Evolutionary conservation across 345 rosid species (phyloP).

Genomic region (Adansonia digitata): DNA sequence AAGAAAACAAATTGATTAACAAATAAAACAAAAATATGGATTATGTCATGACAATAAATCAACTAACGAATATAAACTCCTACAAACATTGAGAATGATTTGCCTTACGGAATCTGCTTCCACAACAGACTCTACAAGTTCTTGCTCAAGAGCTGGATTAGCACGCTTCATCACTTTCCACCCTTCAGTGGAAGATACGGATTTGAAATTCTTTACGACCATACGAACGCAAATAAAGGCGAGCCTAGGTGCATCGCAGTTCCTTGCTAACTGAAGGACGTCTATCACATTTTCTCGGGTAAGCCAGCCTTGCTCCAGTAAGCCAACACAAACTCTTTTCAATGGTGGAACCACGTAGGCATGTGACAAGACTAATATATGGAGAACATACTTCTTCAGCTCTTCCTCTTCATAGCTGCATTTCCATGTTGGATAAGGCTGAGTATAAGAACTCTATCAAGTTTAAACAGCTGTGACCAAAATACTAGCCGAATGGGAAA

Average conservation of each 20-base stretch:
- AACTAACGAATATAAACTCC: background rate
- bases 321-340: conserved; percentile 51
- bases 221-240: conserved; percentile 50
- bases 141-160: conserved; percentile 73
- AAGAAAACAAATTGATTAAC: background rate
- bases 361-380: conserved; percentile 74
- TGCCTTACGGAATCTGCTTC: conserved; percentile 67
- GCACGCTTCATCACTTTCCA: conserved; percentile 73
- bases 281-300: conserved; percentile 74
- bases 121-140: conserved; percentile 58
- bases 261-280: conserved; percentile 69
- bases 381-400: conserved; percentile 67
- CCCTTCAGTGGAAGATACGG: conserved; percentile 68
- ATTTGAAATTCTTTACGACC: conserved; percentile 68
- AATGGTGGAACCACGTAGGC: conserved; percentile 55
- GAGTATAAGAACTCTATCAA: background rate
- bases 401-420: conserved; percentile 78
- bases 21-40: background rate
- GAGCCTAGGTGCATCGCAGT: conserved; percentile 66
- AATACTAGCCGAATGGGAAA: background rate
- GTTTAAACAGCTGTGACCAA: background rate
- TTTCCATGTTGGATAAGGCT: background rate
- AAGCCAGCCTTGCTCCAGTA: conserved; percentile 55
- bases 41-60: background rate
- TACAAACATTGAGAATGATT: conserved; percentile 1